phyloP scores from a whole-genome alignment of 148 eudicot genomes.

The Amaranthus palmeri region DNA sequence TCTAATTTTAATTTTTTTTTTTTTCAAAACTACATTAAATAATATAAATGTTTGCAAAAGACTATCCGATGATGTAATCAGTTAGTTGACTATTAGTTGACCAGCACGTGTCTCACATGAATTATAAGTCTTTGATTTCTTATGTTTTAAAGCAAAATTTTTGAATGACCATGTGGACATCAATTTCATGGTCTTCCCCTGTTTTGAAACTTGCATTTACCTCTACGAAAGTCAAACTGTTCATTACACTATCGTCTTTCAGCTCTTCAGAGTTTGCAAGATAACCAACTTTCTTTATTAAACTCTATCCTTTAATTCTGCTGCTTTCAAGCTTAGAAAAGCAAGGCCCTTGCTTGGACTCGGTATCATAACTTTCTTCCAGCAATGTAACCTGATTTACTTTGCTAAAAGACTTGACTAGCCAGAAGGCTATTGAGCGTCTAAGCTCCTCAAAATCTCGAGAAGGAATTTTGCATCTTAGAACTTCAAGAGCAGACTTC shows the following conservation, averaged over 20 bases:
- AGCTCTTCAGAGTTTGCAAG: constrained; percentile 17
- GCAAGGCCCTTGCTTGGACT: constrained; percentile 24
- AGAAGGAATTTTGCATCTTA: constrained; percentile 39
- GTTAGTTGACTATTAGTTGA: too few species aligned
- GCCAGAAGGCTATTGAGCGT: constrained; percentile 54
- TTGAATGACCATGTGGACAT: constrained; percentile 10
- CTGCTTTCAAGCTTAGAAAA: constrained; percentile 22
- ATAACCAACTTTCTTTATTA: constrained; percentile 23
- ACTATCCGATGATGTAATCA: too few species aligned
- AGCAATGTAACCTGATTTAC: not conserved
- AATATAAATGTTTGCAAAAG: too few species aligned
- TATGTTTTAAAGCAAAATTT: too few species aligned
- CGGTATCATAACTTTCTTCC: constrained; percentile 9
- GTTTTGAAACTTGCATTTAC: constrained; percentile 13
- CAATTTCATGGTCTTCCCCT: constrained; percentile 22
- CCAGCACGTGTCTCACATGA: too few species aligned
- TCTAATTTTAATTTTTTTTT: too few species aligned
- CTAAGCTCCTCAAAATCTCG: constrained; percentile 36
- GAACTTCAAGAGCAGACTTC: constrained; percentile 47
- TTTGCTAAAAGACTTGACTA: constrained; percentile 9
- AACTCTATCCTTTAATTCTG: constrained; percentile 33
- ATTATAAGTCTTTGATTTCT: too few species aligned
- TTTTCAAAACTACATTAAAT: too few species aligned
- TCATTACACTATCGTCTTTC: constrained; percentile 22
- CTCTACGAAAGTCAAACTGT: constrained; percentile 26